Percentiles rank a stretch among this genome's conserved stretches.
phyloP scores from a whole-genome alignment of 108 stramenopile genomes.

The Licmophora abbreviata region DNA sequence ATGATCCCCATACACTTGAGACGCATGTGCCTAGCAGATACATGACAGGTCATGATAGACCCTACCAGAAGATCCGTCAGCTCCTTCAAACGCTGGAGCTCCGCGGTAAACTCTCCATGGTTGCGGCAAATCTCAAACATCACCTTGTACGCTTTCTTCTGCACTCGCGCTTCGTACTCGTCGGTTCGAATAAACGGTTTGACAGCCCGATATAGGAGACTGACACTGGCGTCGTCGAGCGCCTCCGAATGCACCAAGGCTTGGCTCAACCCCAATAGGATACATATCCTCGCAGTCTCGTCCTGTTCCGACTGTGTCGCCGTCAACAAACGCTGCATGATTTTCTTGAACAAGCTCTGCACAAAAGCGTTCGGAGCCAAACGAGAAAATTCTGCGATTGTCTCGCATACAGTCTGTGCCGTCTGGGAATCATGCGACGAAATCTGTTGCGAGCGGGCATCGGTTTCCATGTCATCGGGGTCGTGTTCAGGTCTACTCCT shows the following conservation, averaged over 20 bases:
- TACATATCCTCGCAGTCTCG: constrained; percentile 51
- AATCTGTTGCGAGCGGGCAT: constrained; percentile 18
- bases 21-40: constrained; percentile 70
- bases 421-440: constrained; percentile 21
- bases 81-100: constrained; percentile 42
- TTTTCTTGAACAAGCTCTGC: constrained; percentile 65
- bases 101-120: constrained; percentile 37
- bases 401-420: constrained; percentile 44
- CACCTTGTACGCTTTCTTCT: constrained; percentile 73
- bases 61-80: constrained; percentile 55
- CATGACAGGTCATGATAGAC: constrained; percentile 60
- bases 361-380: constrained; percentile 48
- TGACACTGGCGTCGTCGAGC: constrained; percentile 49
- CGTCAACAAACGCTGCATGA: constrained; percentile 57
- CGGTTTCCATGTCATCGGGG: constrained; percentile 25
- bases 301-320: constrained; percentile 36
- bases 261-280: constrained; percentile 55
- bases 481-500: constrained; percentile 9
- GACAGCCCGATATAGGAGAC: constrained; percentile 60
- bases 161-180: constrained; percentile 48
- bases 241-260: constrained; percentile 58
- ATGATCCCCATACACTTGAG: constrained; percentile 65
- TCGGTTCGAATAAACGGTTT: constrained; percentile 69
- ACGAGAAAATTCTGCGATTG: constrained; percentile 53
- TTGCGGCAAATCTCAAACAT: constrained; percentile 58